Evolutionary conservation across 495 filamentous ascomycete genomes (phyloP), one percentile per base, ranked within the genome.

Genomic region (Aeminium ludgeri): DNA sequence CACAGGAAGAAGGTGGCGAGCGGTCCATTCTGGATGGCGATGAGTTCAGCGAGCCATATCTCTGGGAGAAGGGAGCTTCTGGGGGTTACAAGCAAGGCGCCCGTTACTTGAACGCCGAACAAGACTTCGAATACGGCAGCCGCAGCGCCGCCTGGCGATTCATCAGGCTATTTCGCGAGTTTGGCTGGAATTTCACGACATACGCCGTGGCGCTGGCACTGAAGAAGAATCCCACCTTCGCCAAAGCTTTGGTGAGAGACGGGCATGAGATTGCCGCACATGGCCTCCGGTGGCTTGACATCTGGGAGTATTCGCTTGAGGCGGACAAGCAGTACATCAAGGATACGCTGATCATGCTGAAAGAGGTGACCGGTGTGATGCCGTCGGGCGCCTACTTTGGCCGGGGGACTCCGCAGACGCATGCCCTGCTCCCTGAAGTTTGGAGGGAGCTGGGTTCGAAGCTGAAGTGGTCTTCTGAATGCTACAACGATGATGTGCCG

Each of bases 401-500:
- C 8, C 43, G 55, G 23, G 54, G 49, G 2, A 57, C 48, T 7
- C 52, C 52, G 18, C 47, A 57, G 23, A 57, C 55, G 10, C 55
- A 52, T 29, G 50, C 43, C 10, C 25, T 48, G 31, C 36, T 52
- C 11, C 46, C 52, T n/a, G 48, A 48, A 31, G 44, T 52, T 11
- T 47, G 41, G 28, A 48, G 49, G 27, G 49, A 50, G 30, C 52
- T 55, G 41, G 43, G 40, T 16, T 40, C 45, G 35, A 50, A 52
- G 20, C 43, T 57, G 15, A 40, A 53, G 37, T 57, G 53, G 37
- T 41, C 30, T 34, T 44, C 36, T 19, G 55, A 57, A 36, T 47
- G 40, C 40, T 57, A 57, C 41, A 57, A 57, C 40, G 55, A 57
- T 29, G 55, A 57, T 30, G 55, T 57, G 16, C 55, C 55, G 5